Evolutionary conservation across 139 green algal genomes (phyloP), one percentile per base, ranked within the genome.

Genomic region (Chlamydomonas incerta): DNA sequence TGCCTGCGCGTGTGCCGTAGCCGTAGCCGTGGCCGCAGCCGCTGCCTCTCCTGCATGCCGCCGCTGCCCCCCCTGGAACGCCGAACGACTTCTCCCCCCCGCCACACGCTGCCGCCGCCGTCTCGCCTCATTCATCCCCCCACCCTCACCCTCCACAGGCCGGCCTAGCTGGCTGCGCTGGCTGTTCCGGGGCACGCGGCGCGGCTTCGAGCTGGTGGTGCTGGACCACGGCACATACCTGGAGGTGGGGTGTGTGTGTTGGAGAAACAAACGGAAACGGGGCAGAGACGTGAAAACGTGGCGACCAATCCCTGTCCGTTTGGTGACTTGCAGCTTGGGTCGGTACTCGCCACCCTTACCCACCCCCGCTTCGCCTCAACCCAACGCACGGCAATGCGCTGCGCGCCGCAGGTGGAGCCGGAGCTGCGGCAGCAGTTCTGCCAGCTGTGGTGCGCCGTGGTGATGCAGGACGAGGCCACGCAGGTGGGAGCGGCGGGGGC

Each of bases 141-240:
- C 68, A 26, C 65, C 29, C 65, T 2, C 33, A 31, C 47, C 15
- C 31, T n/a, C 62, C 2, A 14, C 63, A 79, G 88, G 88, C 2
- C 72, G 71, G 11, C 80, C 68, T 8, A 63, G 81, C 13, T 90
- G 88, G 81, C 68, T 92, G 33, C 41, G 62, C 26, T 92, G 91
- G 80, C 74, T 93, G 37, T 77, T 93, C n/a, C 77, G 89, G 0
- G 88, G 93, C 68, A 87, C 74, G 21, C 86, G 87, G 71, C 86
- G 90, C 31, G 71, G 89, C 23, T 95, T 94, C 35, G 91, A 98
- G 88, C 66, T 98, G 17, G 94, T 98, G 33, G 86, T 98, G 69
- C 91, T 98, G 41, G 96, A 98, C 77, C 96, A 98, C 70, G 96
- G 96, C 13, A 90, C 94, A 0, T 98, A 98, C 86, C 63, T 96